phyloP scores from a whole-genome alignment of 2,329 filamentous ascomycete species.

The Clarireedia paspali region DNA sequence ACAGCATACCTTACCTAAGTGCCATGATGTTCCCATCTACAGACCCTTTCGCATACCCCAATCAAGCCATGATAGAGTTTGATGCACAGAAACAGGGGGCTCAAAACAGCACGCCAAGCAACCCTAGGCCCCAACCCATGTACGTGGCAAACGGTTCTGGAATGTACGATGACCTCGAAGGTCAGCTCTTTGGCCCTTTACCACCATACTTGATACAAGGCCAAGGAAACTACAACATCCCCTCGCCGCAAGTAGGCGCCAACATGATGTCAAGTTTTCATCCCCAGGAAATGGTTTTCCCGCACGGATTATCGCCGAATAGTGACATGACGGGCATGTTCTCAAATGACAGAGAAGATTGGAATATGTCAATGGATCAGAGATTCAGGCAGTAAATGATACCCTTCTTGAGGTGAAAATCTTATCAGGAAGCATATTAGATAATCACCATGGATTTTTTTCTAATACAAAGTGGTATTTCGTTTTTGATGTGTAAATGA shows the following conservation, averaged over 20 bases:
- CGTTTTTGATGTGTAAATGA: neutral
- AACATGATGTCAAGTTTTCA: slow-evolving; percentile 13
- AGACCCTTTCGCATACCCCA: slow-evolving; percentile 71
- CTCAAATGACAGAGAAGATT: slow-evolving; percentile 20
- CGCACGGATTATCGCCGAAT: slow-evolving; percentile 16
- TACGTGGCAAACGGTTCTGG: slow-evolving; percentile 24
- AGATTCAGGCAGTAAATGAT: neutral
- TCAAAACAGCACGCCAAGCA: slow-evolving; percentile 8
- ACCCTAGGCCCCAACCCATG: slow-evolving; percentile 14
- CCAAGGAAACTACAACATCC: slow-evolving; percentile 19
- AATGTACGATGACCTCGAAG: slow-evolving; percentile 56
- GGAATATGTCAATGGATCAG: slow-evolving; percentile 11
- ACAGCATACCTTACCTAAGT: slow-evolving; percentile 56
- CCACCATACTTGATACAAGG: slow-evolving; percentile 53
- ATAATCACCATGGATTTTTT: neutral
- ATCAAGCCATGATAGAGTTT: slow-evolving; percentile 61
- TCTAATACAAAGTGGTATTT: neutral
- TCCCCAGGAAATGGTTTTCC: slow-evolving; percentile 17
- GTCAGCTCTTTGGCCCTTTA: slow-evolving; percentile 62
- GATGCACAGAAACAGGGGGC: slow-evolving; percentile 28
- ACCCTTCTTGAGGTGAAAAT: neutral
- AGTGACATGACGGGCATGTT: slow-evolving; percentile 20
- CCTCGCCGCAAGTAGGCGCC: slow-evolving; percentile 6
- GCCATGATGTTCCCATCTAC: slow-evolving; percentile 74
- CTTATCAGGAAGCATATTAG: neutral